A percentile compares a stretch with the other conserved stretches of the same genome.
phyloP scores from a whole-genome alignment of 371 early-diverging fungal species.

The Mortierella sp. region DNA sequence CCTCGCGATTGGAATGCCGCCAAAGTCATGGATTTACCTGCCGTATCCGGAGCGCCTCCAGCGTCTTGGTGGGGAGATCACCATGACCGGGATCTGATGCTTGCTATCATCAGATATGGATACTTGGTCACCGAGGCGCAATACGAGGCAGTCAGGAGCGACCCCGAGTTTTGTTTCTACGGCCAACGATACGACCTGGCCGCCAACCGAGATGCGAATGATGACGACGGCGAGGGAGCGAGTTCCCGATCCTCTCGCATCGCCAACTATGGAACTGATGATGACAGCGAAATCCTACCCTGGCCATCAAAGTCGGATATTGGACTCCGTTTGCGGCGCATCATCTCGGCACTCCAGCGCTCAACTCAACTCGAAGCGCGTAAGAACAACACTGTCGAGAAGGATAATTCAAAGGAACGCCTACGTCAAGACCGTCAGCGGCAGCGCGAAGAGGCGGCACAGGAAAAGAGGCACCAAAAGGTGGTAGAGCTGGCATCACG shows the following conservation, averaged over 20 bases:
- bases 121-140: constrained; percentile 73
- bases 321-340: constrained; percentile 78
- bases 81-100: constrained; percentile 87
- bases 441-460: constrained; percentile 64
- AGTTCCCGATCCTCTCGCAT: constrained; percentile 23
- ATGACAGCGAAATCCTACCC: constrained; percentile 49
- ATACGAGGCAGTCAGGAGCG: constrained; percentile 75
- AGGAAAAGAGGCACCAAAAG: constrained; percentile 61
- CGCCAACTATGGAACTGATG: constrained; percentile 19
- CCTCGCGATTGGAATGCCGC: constrained; percentile 69
- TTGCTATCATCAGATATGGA: constrained; percentile 87
- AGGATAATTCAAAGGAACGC: constrained; percentile 57
- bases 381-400: constrained; percentile 56
- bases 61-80: constrained; percentile 86
- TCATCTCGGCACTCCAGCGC: constrained; percentile 78
- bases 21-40: constrained; percentile 70
- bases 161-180: constrained; percentile 79
- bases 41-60: constrained; percentile 65
- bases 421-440: constrained; percentile 60
- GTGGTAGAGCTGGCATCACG: constrained; percentile 65
- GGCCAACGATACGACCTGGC: constrained; percentile 65
- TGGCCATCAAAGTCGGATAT: constrained; percentile 81
- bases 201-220: constrained; percentile 45
- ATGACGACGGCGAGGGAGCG: constrained; percentile 57
- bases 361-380: constrained; percentile 64